Base-by-base conservation (phyloP, 495 filamentous ascomycete genomes). In the Tuber aestivum region DNA sequence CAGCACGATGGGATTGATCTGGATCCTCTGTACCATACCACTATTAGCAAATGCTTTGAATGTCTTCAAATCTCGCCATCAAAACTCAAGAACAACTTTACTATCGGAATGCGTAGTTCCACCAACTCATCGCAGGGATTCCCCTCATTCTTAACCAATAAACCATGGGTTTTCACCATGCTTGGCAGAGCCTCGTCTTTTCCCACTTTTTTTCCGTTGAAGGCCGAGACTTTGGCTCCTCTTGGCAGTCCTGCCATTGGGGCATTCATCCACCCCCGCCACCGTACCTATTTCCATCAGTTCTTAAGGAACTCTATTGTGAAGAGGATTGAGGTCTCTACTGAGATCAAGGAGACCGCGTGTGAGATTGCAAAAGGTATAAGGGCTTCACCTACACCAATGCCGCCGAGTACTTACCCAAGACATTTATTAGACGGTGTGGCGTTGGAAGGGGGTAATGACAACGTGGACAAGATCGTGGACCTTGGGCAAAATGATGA, bases 201-300 rank as follows among this genome's bases (percentile, higher is more conserved):
- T 72, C 45, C 50, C 32, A 79, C 41, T 3, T 50, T 70, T 72
- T 70, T 44, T 75, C 68, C 45, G 23, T 68, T 41, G 5, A 74
- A 79, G 32, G 38, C 32, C 32, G 44, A 71, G 45, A 61, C 38
- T 75, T 65, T 12, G 12, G 27, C 32, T 35, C 27, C 27, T 65
- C 12, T 65, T 35, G 27, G 56, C 3, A 45, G 70, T 21, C 72
- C 61, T 42, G 37, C 37, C 2, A 70, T 73, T 3, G 77, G 75
- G 48, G 68, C 78, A n/a, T 69, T 70, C 38, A 56, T 79, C 69
- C 72, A 79, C 41, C 61, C 76, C 5, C 77, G 76, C n/a, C 70
- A 79, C 50, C 78, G 48, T 38, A 38, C 61, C 38, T 79, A 79
- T 48, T 77, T 79, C 35, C 78, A 79, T 71, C 78, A 79, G 41